Percentiles rank a stretch among this genome's conserved stretches.
These are phyloP conservation scores for Phlegmacium glaucopus DNA, from an alignment of 768 basidiomycete genomes.

Conservation along the genomic window DNA sequence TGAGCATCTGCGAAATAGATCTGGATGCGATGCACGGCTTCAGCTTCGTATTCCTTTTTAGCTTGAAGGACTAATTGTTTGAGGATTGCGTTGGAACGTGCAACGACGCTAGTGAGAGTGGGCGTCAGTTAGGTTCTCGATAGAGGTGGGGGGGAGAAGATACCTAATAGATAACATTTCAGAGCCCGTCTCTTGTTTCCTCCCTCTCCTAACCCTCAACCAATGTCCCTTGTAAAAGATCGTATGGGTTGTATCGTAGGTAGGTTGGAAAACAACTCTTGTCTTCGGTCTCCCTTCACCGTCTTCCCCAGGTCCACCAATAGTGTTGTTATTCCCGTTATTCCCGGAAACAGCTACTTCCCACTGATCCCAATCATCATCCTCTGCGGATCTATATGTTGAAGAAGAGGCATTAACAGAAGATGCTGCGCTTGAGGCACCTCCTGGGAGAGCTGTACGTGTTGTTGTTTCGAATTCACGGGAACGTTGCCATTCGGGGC, in stretches of 20 bases:
- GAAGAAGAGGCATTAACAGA: conserved; percentile 10
- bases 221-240: conserved; percentile 86
- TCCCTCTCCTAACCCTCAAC: conserved; percentile 69
- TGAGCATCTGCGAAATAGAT: conserved; percentile 89
- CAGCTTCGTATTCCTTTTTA: conserved; percentile 87
- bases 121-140: background rate
- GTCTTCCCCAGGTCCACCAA: conserved; percentile 12
- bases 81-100: conserved; percentile 77
- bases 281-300: conserved; percentile 58
- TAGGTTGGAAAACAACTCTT: conserved; percentile 85
- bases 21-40: conserved; percentile 82
- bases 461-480: conserved; percentile 89
- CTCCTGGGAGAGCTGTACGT: conserved; percentile 60
- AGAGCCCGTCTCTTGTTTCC: conserved; percentile 61
- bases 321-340: conserved; percentile 31
- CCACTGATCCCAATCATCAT: conserved; percentile 39
- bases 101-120: conserved; percentile 58
- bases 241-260: conserved; percentile 83
- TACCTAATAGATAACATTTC: conserved; percentile 79
- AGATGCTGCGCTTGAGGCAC: conserved; percentile 21
- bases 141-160: conserved; percentile 9
- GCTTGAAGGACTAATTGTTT: conserved; percentile 88
- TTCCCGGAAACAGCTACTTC: conserved; percentile 17
- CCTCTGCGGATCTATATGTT: conserved; percentile 33
- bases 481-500: conserved; percentile 85